A percentile compares a stretch with the other conserved stretches of the same genome.
Conservation (phyloP, 2,329 filamentous ascomycete genomes). For the Colletotrichum filicis region DNA sequence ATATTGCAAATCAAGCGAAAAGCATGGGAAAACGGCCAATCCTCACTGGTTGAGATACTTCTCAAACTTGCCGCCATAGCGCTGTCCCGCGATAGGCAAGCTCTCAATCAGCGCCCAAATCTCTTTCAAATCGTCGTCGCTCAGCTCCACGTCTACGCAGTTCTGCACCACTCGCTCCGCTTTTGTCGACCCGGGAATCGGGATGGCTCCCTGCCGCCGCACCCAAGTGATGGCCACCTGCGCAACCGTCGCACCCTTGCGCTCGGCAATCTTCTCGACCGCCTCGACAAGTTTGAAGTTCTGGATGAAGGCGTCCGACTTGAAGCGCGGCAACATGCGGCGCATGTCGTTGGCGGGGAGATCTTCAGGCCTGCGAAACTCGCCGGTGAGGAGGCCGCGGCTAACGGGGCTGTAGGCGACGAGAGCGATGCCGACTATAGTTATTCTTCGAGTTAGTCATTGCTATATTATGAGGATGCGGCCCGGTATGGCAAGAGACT, state of each 20-base stretch:
- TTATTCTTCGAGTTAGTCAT: too few species aligned
- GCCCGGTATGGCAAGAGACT: constrained; percentile 46
- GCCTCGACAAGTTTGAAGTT: constrained; percentile 49
- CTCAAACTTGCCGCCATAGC: constrained; percentile 50
- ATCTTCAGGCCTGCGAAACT: constrained; percentile 51
- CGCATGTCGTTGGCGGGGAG: constrained; percentile 59
- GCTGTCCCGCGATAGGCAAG: constrained; percentile 57
- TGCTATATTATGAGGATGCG: too few species aligned
- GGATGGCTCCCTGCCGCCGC: constrained; percentile 63
- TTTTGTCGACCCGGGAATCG: constrained; percentile 73
- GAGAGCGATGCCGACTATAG: too few species aligned
- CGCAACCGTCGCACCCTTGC: constrained; percentile 59
- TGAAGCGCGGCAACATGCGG: constrained; percentile 56
- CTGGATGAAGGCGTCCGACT: constrained; percentile 60
- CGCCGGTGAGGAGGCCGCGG: constrained; percentile 60
- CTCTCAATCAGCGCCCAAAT: constrained; percentile 61
- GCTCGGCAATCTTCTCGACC: constrained; percentile 13
- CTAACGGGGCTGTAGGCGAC: constrained; percentile 34
- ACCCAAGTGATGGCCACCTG: constrained; percentile 69
- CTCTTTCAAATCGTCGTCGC: constrained; percentile 58
- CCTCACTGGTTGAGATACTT: too few species aligned
- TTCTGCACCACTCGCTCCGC: constrained; percentile 70
- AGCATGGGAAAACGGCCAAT: too few species aligned
- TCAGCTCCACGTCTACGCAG: constrained; percentile 58
- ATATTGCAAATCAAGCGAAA: too few species aligned